Evolutionary conservation across 495 filamentous ascomycete species (phyloP).

Genomic region (Aspergillus nanangensis): DNA sequence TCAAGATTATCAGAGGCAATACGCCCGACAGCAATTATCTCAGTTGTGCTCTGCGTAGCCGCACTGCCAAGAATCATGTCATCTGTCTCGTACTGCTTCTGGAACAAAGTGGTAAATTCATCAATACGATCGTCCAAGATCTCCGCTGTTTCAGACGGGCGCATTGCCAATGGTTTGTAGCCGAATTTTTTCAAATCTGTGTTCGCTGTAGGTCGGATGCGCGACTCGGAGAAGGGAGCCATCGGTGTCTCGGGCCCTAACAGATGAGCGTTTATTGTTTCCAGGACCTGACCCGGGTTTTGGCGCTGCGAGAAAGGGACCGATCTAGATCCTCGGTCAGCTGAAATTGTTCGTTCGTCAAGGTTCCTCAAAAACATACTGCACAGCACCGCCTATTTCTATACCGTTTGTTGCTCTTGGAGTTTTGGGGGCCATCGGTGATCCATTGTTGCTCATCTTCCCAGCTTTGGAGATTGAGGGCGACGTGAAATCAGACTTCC

Average conservation of each 20-base stretch:
- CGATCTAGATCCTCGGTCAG: slow-evolving; percentile 28
- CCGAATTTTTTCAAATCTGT: slow-evolving; percentile 84
- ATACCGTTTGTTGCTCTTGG: slow-evolving; percentile 18
- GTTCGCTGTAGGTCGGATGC: slow-evolving; percentile 75
- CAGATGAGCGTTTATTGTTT: slow-evolving; percentile 78
- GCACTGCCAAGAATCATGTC: slow-evolving; percentile 86
- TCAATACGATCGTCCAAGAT: slow-evolving; percentile 94
- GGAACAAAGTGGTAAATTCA: slow-evolving; percentile 68
- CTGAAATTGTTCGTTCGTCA: neutral
- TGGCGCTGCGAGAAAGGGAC: slow-evolving; percentile 65
- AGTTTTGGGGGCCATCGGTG: slow-evolving; percentile 26
- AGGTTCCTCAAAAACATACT: slow-evolving; percentile 23
- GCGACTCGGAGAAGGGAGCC: slow-evolving; percentile 66
- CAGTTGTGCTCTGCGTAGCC: slow-evolving; percentile 72
- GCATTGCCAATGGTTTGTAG: slow-evolving; percentile 92
- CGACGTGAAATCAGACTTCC: slow-evolving; percentile 57
- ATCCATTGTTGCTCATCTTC: slow-evolving; percentile 33
- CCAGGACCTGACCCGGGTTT: slow-evolving; percentile 74
- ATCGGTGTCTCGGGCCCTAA: slow-evolving; percentile 63
- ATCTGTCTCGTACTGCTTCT: slow-evolving; percentile 68
- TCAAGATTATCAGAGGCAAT: slow-evolving; percentile 83
- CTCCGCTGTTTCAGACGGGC: slow-evolving; percentile 84
- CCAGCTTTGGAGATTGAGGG: slow-evolving; percentile 49
- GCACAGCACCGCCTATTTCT: slow-evolving; percentile 16
- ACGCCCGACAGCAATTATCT: slow-evolving; percentile 84